These are phyloP conservation scores for Komagataella ulmi DNA, from an alignment of 805 yeast genomes.

Conservation along the genomic window DNA sequence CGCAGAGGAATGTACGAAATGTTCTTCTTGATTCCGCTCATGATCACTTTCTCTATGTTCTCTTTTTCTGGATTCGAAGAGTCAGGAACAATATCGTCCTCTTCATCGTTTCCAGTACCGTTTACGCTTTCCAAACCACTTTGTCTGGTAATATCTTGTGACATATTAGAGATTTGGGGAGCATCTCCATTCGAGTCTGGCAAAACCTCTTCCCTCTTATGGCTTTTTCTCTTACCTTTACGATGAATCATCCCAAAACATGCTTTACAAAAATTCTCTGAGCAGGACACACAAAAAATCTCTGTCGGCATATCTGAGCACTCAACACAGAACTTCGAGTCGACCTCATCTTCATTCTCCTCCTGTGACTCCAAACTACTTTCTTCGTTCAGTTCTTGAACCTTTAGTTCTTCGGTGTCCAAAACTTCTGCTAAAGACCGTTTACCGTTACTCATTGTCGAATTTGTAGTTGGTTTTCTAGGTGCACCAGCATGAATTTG, in stretches of 20 bases:
- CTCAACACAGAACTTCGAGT: slow-evolving; percentile 43
- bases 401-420: neutral
- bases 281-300: slow-evolving; percentile 46
- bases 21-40: slow-evolving; percentile 27
- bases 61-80: slow-evolving; percentile 3
- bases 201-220: slow-evolving; percentile 17
- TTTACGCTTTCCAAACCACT: slow-evolving; percentile 5
- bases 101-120: slow-evolving; percentile 9
- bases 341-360: slow-evolving; percentile 15
- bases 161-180: slow-evolving; percentile 6
- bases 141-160: slow-evolving; percentile 8
- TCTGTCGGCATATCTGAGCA: slow-evolving; percentile 66
- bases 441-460: neutral
- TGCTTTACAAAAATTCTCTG: slow-evolving; percentile 55
- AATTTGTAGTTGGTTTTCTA: neutral
- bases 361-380: slow-evolving; percentile 4
- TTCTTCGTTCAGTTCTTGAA: slow-evolving; percentile 1
- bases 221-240: slow-evolving; percentile 47
- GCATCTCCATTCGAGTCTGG: slow-evolving; percentile 3
- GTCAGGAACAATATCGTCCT: slow-evolving; percentile 5
- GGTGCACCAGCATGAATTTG: neutral
- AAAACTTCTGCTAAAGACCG: neutral
- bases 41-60: slow-evolving; percentile 8
- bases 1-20: slow-evolving; percentile 56
- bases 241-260: slow-evolving; percentile 59